Conservation (phyloP, 805 yeast species). For the Ogataea nitratoaversa region DNA sequence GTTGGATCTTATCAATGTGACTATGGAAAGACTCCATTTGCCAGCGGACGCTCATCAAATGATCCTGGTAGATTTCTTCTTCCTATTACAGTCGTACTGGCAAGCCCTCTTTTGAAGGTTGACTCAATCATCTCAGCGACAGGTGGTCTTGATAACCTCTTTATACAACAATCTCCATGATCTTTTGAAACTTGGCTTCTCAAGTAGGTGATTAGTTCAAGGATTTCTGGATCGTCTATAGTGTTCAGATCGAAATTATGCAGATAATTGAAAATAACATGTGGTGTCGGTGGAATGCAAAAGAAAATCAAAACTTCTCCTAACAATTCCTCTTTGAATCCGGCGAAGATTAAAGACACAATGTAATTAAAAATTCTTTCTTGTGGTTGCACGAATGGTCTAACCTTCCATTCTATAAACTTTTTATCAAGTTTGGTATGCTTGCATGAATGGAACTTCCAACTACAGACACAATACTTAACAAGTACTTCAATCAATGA, state of each 20-base stretch:
- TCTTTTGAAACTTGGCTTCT: conserved; percentile 11
- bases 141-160: not conserved
- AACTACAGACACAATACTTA: conserved; percentile 43
- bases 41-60: not conserved
- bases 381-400: conserved; percentile 20
- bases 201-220: conserved; percentile 17
- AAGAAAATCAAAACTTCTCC: conserved; percentile 24
- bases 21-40: not conserved
- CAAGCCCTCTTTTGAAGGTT: not conserved
- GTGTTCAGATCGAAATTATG: conserved; percentile 10
- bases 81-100: not conserved
- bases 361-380: conserved; percentile 19
- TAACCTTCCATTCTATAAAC: conserved; percentile 32
- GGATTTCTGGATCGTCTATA: conserved; percentile 10
- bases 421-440: conserved; percentile 17
- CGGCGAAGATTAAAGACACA: conserved; percentile 11
- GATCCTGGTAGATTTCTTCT: conserved; percentile 1
- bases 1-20: too few relatives aligned
- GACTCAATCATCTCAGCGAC: not conserved
- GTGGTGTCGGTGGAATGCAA: conserved; percentile 23
- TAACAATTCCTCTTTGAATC: conserved; percentile 18
- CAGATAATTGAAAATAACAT: conserved; percentile 15
- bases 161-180: not conserved
- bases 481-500: conserved; percentile 38
- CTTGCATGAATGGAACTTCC: conserved; percentile 29